Conservation (phyloP, 2,329 filamentous ascomycete species). For the Aspergillus melleus region DNA sequence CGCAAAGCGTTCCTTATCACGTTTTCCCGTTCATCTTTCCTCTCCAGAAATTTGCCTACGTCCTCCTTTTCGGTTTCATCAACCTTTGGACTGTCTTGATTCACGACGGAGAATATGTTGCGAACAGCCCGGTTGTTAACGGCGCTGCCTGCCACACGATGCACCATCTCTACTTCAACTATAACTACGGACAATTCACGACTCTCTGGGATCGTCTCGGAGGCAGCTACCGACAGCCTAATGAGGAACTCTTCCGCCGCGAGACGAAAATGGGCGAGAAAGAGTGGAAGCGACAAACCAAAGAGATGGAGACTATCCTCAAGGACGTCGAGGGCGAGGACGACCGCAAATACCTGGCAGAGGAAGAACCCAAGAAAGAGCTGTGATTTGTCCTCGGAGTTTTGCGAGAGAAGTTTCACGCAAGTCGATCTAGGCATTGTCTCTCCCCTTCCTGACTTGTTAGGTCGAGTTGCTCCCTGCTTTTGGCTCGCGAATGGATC, state of each 20-base stretch:
- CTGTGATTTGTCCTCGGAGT: slow-evolving; percentile 24
- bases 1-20: slow-evolving; percentile 88
- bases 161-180: slow-evolving; percentile 85
- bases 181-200: slow-evolving; percentile 94
- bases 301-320: slow-evolving; percentile 74
- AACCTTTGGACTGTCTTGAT: slow-evolving; percentile 98
- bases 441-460: no score
- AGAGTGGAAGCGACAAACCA: slow-evolving; percentile 76
- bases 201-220: slow-evolving; percentile 88
- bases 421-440: neutral
- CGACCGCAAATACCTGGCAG: slow-evolving; percentile 44
- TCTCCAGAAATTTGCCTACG: slow-evolving; percentile 85
- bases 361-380: slow-evolving; percentile 38
- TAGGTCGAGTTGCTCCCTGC: no score
- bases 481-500: no score
- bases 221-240: slow-evolving; percentile 82
- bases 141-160: slow-evolving; percentile 91
- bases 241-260: slow-evolving; percentile 78
- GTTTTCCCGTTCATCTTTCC: slow-evolving; percentile 91
- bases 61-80: slow-evolving; percentile 84
- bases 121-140: slow-evolving; percentile 88
- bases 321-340: slow-evolving; percentile 67
- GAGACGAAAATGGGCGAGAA: slow-evolving; percentile 80
- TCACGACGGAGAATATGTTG: slow-evolving; percentile 90
- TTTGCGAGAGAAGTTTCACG: neutral